Conservation (phyloP, 345 rosid species). For the Excoecaria agallocha region DNA sequence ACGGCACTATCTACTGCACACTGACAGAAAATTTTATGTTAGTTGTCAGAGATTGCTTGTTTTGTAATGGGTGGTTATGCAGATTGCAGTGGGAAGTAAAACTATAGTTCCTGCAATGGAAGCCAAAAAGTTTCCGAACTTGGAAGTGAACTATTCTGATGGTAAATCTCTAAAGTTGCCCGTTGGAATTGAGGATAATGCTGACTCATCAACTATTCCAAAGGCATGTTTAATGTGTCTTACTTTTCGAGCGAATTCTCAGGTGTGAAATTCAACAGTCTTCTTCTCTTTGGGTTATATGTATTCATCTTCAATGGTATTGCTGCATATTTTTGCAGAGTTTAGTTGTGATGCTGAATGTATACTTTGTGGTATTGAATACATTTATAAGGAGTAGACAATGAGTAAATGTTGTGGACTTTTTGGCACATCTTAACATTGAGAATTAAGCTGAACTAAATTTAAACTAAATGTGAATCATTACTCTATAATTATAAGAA, state of each 20-base stretch:
- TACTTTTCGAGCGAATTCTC: slow-evolving; percentile 77
- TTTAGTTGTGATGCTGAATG: not conserved
- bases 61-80: slow-evolving; percentile 18
- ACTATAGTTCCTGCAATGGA: slow-evolving; percentile 54
- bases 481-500: not conserved
- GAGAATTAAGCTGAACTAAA: not conserved
- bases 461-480: not conserved
- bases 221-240: slow-evolving; percentile 71
- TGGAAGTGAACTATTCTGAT: slow-evolving; percentile 49
- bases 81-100: slow-evolving; percentile 78
- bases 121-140: slow-evolving; percentile 67
- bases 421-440: not conserved
- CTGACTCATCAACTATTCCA: slow-evolving; percentile 34
- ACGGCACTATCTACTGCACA: not conserved
- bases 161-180: slow-evolving; percentile 67
- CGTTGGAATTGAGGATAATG: slow-evolving; percentile 27
- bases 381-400: too few relatives aligned
- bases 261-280: slow-evolving; percentile 39
- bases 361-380: too few relatives aligned
- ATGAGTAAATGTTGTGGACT: not conserved
- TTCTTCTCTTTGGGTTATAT: not conserved
- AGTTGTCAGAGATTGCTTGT: not conserved
- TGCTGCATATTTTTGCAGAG: not conserved
- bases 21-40: not conserved
- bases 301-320: not conserved